Base-by-base conservation (phyloP, 495 filamentous ascomycete genomes). In the Acidomyces sp. region DNA sequence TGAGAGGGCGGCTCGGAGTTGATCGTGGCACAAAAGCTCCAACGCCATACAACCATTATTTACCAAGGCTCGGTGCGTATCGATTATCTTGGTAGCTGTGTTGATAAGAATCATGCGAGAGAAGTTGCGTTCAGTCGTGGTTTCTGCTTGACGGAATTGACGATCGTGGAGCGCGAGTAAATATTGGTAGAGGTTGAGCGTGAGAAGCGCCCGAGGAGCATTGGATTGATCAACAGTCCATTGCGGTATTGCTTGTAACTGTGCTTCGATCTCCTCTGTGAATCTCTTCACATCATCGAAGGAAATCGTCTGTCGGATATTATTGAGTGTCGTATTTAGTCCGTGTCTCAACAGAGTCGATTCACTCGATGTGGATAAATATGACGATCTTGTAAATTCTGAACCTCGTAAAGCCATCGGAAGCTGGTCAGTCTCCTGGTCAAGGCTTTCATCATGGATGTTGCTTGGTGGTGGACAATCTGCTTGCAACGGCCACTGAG, bases 231-330 rank as follows among this genome's bases (percentile, higher is more conserved):
- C 10, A 5, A 34, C 50, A 4, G 27, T 30, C 50, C 50, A 53
- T 4, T 46, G 13, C 10, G 45, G 45, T 11, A 54, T 37, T 1
- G 26, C 32, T 32, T 37, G 22, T 11, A 53, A 15, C n/a, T 50
- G 37, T 34, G 42, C 23, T 13, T 45, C 39, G 26, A 53, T 39
- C 28, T 45, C 38, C 29, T 53, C 46, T 9, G 46, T 44, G 33
- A 42, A 46, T 7, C 42, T 34, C 38, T 49, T 42, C 19, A 45
- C 46, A 15, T 53, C 50, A 26, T 53, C 42, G 32, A 49, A 53
- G 19, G 23, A 28, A n/a, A 50, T 13, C 15, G 37, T 39, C 18
- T 49, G 37, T 6, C 46, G 37, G 24, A 51, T 39, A 30, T 47
- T 46, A 34, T 54, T 54, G 20, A 54, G 28, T 13, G 28, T 33